Percentiles rank a stretch among this genome's conserved stretches.
Evolutionary conservation across 225 moss, liverwort and hornwort species (phyloP).

Genomic region (Thuidium tamariscinum): DNA sequence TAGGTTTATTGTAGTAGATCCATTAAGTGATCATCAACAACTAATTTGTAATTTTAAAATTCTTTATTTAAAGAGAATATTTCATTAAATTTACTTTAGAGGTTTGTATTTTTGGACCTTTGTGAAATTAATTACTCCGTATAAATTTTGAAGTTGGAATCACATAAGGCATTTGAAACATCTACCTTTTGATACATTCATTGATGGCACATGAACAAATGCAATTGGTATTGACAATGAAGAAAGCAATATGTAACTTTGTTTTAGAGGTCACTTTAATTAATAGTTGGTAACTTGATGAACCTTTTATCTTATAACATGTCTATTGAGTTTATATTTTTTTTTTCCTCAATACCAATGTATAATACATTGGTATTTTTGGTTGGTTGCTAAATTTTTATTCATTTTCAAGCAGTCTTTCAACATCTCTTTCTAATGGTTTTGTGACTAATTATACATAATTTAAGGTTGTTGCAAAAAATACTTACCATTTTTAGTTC

Average conservation of each 20-base stretch:
- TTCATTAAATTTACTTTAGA: background rate
- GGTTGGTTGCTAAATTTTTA: background rate
- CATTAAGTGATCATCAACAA: background rate
- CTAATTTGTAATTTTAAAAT: background rate
- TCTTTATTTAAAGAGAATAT: background rate
- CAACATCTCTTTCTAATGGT: background rate
- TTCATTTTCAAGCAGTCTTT: background rate
- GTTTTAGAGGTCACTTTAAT: rapidly evolving
- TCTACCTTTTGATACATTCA: no score
- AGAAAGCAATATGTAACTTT: no score
- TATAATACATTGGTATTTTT: background rate
- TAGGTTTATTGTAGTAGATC: background rate
- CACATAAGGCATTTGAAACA: background rate
- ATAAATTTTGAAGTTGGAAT: background rate
- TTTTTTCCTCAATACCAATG: background rate
- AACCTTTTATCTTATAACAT: no score
- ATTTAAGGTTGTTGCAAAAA: no score
- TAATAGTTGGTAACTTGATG: background rate
- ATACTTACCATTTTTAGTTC: no score
- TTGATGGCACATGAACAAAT: background rate
- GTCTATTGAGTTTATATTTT: background rate
- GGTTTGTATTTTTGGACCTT: no score
- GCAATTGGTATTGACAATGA: background rate
- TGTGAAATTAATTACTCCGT: background rate
- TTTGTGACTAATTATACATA: background rate